A percentile compares a stretch with the other conserved stretches of the same genome.
Evolutionary conservation across 345 rosid species (phyloP).

Genomic region (Syzygium oleosum): DNA sequence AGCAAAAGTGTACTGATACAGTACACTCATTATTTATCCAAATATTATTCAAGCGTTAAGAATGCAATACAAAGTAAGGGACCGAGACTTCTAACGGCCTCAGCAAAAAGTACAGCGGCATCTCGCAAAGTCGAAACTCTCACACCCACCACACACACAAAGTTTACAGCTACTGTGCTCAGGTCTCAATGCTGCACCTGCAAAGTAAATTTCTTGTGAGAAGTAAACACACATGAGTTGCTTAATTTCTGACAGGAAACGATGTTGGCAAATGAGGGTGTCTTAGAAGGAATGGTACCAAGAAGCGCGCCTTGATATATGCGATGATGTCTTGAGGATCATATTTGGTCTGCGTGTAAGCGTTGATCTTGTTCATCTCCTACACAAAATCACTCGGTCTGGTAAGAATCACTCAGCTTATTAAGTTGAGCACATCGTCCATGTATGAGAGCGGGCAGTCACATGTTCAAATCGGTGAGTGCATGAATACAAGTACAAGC

Average conservation of each 20-base stretch:
- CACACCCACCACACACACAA: background rate
- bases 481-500: background rate
- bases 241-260: background rate
- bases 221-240: background rate
- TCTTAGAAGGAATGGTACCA: background rate
- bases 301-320: conserved; percentile 28
- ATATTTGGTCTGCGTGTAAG: conserved; percentile 49
- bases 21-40: background rate
- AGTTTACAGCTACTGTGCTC: background rate
- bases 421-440: background rate
- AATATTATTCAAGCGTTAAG: background rate
- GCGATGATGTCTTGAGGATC: conserved; percentile 36
- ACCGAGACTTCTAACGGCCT: background rate
- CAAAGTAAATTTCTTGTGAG: background rate
- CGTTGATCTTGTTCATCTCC: conserved; percentile 70
- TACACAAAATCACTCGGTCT: conserved; percentile 9
- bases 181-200: background rate
- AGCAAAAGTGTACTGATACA: background rate
- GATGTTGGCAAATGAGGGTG: background rate
- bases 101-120: background rate
- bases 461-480: background rate
- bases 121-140: background rate
- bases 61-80: background rate
- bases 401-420: background rate
- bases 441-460: background rate